These are phyloP conservation scores for Diplodia seriata DNA, from an alignment of 2,329 filamentous ascomycete species.

Conservation along the genomic window DNA sequence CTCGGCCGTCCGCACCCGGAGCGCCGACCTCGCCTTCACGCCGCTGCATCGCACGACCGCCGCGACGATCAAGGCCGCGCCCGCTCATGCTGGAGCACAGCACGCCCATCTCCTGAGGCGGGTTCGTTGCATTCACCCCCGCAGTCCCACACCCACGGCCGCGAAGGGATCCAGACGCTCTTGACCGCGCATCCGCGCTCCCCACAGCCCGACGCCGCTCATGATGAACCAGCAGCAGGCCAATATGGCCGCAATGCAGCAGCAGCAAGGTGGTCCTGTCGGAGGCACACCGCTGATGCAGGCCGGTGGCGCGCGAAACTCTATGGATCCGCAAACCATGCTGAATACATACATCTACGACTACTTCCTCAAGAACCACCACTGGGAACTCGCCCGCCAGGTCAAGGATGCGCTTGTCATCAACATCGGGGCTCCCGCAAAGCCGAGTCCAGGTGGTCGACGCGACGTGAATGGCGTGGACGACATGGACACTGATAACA, in stretches of 20 bases:
- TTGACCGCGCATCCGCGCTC: conserved; percentile 23
- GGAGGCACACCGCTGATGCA: conserved; percentile 73
- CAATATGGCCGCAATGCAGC: conserved; percentile 72
- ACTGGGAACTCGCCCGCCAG: conserved; percentile 82
- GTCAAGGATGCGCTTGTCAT: conserved; percentile 62
- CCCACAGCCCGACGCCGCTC: conserved; percentile 17
- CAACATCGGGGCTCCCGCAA: conserved; percentile 61
- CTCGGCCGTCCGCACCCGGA: conserved; percentile 29
- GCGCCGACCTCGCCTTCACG: conserved; percentile 30
- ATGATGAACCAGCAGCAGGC: conserved; percentile 60
- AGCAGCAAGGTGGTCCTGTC: conserved; percentile 66
- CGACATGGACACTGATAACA: conserved; percentile 84
- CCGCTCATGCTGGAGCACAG: conserved; percentile 31
- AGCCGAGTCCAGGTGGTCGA: conserved; percentile 65
- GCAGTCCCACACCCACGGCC: conserved; percentile 14
- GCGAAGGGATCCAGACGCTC: conserved; percentile 26
- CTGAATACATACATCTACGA: conserved; percentile 92
- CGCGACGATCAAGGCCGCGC: conserved; percentile 23
- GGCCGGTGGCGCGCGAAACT: conserved; percentile 49
- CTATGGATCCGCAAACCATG: conserved; percentile 56
- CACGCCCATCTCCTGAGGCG: conserved; percentile 31
- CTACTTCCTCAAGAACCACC: conserved; percentile 84
- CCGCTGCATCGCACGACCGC: conserved; percentile 30
- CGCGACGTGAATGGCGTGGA: conserved; percentile 71
- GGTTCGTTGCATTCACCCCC: conserved; percentile 18